Conservation (phyloP, 2,329 filamentous ascomycete genomes). For the Ophiostoma montium region DNA sequence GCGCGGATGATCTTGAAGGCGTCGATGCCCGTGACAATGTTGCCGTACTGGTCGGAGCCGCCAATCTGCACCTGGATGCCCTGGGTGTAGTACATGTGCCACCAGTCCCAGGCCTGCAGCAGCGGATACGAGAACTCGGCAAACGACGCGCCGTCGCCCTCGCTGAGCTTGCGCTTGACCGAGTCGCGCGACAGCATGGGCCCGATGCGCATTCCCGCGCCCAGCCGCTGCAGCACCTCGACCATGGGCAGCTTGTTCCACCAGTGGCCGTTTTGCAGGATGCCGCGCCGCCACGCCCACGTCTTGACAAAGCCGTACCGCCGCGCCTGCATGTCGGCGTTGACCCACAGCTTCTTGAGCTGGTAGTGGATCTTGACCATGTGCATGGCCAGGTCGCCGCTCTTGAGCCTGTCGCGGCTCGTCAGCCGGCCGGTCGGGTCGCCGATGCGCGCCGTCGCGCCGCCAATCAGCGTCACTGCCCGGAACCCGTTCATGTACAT, state of each 20-base stretch:
- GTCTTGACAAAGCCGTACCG: conserved; percentile 51
- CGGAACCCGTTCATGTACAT: conserved; percentile 64
- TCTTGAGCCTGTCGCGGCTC: conserved; percentile 40
- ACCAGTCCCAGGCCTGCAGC: conserved; percentile 95
- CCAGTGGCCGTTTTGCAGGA: conserved; percentile 79
- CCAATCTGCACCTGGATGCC: conserved; percentile 78
- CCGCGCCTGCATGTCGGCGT: conserved; percentile 51
- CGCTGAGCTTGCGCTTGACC: conserved; percentile 57
- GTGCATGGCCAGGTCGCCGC: conserved; percentile 44
- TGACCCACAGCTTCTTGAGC: conserved; percentile 56
- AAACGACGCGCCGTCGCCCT: conserved; percentile 84
- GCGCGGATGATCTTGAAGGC: conserved; percentile 62
- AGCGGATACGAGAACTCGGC: conserved; percentile 88
- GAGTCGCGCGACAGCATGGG: conserved; percentile 81
- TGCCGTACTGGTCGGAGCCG: conserved; percentile 90
- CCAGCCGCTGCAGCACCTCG: conserved; percentile 63
- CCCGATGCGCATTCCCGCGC: conserved; percentile 60
- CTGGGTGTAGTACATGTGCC: conserved; percentile 58
- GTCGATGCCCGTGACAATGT: conserved; percentile 84
- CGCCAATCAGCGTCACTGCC: conserved; percentile 53
- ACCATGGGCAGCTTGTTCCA: conserved; percentile 56
- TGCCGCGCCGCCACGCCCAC: conserved; percentile 49
- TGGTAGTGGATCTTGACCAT: conserved; percentile 55
- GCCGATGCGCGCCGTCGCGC: conserved; percentile 63
- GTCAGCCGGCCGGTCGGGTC: conserved; percentile 60